These are phyloP conservation scores for Xerocomus minutiporus DNA, from an alignment of 1,284 basidiomycete species.

Conservation along the genomic window DNA sequence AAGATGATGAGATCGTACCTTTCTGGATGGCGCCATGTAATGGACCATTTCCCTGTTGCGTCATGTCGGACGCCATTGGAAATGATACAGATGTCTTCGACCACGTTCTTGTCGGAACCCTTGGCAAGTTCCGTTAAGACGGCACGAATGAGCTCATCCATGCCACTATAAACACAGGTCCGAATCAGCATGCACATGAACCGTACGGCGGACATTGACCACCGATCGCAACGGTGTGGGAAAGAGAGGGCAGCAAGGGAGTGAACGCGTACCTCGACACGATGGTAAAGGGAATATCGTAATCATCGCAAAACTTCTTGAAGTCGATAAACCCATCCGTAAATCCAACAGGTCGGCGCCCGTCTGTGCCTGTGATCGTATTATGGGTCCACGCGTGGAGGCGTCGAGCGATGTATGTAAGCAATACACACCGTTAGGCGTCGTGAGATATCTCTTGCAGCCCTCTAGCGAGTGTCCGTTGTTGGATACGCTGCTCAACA, in stretches of 20 bases:
- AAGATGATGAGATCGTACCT: slow-evolving; percentile 42
- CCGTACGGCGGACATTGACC: background rate
- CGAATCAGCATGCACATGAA: slow-evolving; percentile 5
- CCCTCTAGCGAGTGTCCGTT: slow-evolving; percentile 20
- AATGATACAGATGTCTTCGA: slow-evolving; percentile 80
- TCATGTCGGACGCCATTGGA: slow-evolving; percentile 80
- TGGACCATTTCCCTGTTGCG: slow-evolving; percentile 67
- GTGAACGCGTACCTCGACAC: slow-evolving; percentile 68
- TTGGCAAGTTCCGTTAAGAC: slow-evolving; percentile 79
- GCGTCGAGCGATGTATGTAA: background rate
- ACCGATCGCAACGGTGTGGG: slow-evolving; percentile 9
- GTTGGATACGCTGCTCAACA: slow-evolving; percentile 21
- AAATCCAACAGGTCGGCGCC: slow-evolving; percentile 57
- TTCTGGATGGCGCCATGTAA: slow-evolving; percentile 84
- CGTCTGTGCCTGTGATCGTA: slow-evolving; percentile 11
- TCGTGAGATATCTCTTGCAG: slow-evolving; percentile 28
- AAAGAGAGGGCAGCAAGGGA: background rate
- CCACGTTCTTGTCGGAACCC: slow-evolving; percentile 49
- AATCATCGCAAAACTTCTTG: slow-evolving; percentile 72
- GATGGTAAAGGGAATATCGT: slow-evolving; percentile 83
- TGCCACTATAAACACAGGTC: slow-evolving; percentile 54
- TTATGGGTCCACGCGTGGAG: background rate
- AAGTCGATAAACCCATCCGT: slow-evolving; percentile 88
- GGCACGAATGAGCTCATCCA: slow-evolving; percentile 87
- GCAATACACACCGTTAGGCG: slow-evolving; percentile 16